These are phyloP conservation scores for Penicillium psychrofluorescens DNA, from an alignment of 495 filamentous ascomycete species.

Conservation along the genomic window DNA sequence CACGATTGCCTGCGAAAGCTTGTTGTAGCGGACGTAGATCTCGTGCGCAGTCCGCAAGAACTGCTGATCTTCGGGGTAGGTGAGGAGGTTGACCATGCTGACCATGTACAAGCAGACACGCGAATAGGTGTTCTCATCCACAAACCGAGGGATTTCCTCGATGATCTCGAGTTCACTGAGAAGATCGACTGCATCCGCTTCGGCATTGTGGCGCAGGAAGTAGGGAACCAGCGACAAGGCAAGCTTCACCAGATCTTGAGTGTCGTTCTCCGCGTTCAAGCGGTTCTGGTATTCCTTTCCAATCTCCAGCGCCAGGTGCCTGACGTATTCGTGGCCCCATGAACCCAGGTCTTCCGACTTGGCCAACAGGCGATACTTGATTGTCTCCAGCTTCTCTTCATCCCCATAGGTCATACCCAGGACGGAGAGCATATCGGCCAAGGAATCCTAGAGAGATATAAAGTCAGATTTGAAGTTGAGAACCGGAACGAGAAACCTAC, in stretches of 20 bases:
- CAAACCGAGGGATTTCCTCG: conserved; percentile 76
- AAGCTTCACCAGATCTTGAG: conserved; percentile 72
- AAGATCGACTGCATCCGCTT: conserved; percentile 95
- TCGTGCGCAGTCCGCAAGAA: conserved; percentile 86
- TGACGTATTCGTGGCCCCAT: conserved; percentile 98
- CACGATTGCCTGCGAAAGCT: conserved; percentile 85
- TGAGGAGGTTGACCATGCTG: conserved; percentile 96
- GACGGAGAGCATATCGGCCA: conserved; percentile 94
- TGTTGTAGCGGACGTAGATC: conserved; percentile 88
- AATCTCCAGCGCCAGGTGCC: conserved; percentile 92
- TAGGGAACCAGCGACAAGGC: conserved; percentile 81
- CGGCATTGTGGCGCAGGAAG: conserved; percentile 94
- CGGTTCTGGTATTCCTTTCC: conserved; percentile 87
- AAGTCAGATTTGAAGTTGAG: conserved; percentile 1
- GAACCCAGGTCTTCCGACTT: conserved; percentile 89
- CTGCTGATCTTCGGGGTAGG: conserved; percentile 91
- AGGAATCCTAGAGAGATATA: conserved; percentile 46
- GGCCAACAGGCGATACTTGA: conserved; percentile 88
- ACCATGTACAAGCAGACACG: conserved; percentile 97
- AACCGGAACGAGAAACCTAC: conserved; percentile 26
- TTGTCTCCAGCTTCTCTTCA: conserved; percentile 87
- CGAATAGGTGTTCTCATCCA: conserved; percentile 90
- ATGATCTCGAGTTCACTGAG: conserved; percentile 97
- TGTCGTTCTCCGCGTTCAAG: conserved; percentile 53
- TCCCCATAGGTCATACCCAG: conserved; percentile 99